These are phyloP conservation scores for Fagopyrum tataricum DNA, from an alignment of 148 eudicot species.

Conservation along the genomic window DNA sequence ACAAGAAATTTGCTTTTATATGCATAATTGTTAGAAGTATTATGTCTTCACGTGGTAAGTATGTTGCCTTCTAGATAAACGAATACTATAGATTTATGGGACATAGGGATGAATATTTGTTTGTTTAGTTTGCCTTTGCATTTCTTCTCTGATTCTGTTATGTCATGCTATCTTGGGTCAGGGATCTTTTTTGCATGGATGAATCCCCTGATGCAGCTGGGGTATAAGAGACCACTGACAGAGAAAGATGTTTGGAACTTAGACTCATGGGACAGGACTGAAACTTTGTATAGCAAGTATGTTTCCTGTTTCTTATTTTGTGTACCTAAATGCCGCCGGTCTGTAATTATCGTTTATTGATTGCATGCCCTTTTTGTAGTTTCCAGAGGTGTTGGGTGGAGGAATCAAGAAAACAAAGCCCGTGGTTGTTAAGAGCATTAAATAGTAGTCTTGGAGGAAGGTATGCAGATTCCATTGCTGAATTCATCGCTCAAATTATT, in stretches of 20 bases:
- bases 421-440: conserved; percentile 87
- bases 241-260: conserved; percentile 97
- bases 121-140: background rate
- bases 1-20: background rate
- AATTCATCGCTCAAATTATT: background rate
- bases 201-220: conserved; percentile 74
- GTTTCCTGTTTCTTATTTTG: conserved; percentile 14
- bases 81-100: background rate
- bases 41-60: background rate
- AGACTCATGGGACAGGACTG: conserved; percentile 87
- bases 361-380: conserved; percentile 28
- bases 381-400: conserved; percentile 76
- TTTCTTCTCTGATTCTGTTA: conserved; percentile 9
- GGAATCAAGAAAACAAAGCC: conserved; percentile 59
- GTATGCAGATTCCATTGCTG: conserved; percentile 24
- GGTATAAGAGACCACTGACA: conserved; percentile 82
- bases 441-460: conserved; percentile 87
- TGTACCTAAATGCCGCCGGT: background rate
- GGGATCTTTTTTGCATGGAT: conserved; percentile 79
- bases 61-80: background rate
- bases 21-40: background rate
- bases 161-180: conserved; percentile 22
- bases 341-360: background rate
- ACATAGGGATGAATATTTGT: background rate
- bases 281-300: conserved; percentile 76